These are phyloP conservation scores for Suillus clintonianus DNA, from an alignment of 768 basidiomycete species.

Conservation along the genomic window DNA sequence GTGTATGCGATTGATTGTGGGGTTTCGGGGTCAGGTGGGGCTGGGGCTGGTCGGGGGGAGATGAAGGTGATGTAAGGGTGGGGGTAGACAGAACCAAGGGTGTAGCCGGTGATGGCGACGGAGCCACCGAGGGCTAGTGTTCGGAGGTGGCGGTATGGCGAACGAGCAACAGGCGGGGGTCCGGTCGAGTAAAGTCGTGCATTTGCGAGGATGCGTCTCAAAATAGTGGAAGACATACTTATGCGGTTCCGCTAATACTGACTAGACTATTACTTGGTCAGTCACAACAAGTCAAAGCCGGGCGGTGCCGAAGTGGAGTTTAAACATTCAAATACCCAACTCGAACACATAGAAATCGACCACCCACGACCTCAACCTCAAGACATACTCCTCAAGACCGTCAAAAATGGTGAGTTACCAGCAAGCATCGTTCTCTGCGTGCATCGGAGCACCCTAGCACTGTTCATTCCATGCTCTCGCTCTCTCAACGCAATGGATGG, in stretches of 20 bases:
- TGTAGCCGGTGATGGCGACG: slow-evolving; percentile 37
- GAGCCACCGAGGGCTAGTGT: slow-evolving; percentile 21
- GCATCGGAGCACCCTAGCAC: slow-evolving; percentile 41
- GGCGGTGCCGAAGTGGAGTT: slow-evolving; percentile 24
- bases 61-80: slow-evolving; percentile 66
- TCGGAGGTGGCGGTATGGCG: slow-evolving; percentile 11
- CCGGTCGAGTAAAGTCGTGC: slow-evolving; percentile 21
- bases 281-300: slow-evolving; percentile 8
- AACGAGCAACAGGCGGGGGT: not conserved
- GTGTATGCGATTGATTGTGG: slow-evolving; percentile 60
- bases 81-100: slow-evolving; percentile 68
- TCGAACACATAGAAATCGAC: not conserved
- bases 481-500: slow-evolving; percentile 50
- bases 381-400: slow-evolving; percentile 42
- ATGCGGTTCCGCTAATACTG: not conserved
- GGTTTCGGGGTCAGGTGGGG: slow-evolving; percentile 53
- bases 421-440: slow-evolving; percentile 15
- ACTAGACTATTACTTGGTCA: no score
- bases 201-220: slow-evolving; percentile 8
- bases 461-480: slow-evolving; percentile 36
- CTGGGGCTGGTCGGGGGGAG: slow-evolving; percentile 76
- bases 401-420: slow-evolving; percentile 56
- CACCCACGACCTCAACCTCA: slow-evolving; percentile 13
- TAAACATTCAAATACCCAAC: not conserved
- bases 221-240: slow-evolving; percentile 9